Evolutionary conservation across 441 rosid species (phyloP).

Genomic region (Sinapis alba): DNA sequence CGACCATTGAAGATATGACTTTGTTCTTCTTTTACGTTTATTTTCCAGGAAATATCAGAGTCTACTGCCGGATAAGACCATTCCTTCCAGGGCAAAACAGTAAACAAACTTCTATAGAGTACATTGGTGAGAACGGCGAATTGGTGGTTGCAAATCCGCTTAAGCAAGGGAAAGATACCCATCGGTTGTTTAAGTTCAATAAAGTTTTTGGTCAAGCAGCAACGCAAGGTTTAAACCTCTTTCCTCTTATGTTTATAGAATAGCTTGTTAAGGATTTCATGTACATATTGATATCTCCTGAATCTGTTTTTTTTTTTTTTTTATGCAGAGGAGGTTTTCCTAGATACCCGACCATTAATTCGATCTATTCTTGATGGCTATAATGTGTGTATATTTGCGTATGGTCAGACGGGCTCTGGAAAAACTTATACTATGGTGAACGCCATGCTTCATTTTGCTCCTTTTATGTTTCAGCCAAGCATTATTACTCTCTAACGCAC

Average conservation of each 20-base stretch:
- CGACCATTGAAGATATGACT: conserved; percentile 25
- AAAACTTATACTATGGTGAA: conserved; percentile 93
- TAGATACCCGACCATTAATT: conserved; percentile 88
- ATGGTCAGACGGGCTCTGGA: conserved; percentile 98
- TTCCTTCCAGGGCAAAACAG: conserved; percentile 68
- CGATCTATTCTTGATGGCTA: conserved; percentile 89
- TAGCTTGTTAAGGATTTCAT: background rate
- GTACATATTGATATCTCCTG: background rate
- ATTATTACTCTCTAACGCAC: conserved; percentile 19
- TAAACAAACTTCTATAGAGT: conserved; percentile 43
- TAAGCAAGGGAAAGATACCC: conserved; percentile 65
- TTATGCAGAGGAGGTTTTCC: conserved; percentile 77
- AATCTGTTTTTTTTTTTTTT: background rate
- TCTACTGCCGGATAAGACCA: conserved; percentile 73
- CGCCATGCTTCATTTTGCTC: conserved; percentile 1
- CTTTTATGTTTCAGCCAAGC: conserved; percentile 6
- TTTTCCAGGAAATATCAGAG: conserved; percentile 70
- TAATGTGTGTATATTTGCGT: conserved; percentile 95
- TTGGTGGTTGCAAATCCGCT: conserved; percentile 67
- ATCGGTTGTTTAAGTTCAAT: conserved; percentile 69
- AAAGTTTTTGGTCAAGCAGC: conserved; percentile 70
- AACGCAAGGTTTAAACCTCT: conserved; percentile 54
- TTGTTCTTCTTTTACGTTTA: conserved; percentile 16
- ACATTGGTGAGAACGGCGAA: conserved; percentile 71
- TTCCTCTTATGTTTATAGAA: conserved; percentile 7